phyloP scores from a whole-genome alignment of 371 early-diverging fungal genomes.

The Mucor mucedo region DNA sequence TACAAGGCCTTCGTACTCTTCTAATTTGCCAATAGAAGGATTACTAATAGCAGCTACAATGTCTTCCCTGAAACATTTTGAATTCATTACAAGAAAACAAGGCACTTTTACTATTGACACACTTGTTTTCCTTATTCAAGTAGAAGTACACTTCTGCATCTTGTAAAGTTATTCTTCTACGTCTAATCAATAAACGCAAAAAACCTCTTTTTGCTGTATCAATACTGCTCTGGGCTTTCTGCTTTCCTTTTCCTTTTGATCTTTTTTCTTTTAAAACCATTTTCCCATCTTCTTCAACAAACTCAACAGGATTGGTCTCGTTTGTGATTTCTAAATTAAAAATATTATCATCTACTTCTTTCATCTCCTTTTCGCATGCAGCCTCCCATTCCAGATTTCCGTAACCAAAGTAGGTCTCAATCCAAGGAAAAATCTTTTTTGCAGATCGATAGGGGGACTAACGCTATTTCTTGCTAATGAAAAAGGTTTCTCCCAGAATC shows the following conservation, averaged over 20 bases:
- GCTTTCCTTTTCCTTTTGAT: background rate
- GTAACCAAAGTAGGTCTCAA: background rate
- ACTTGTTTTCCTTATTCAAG: constrained; percentile 8
- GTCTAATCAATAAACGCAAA: constrained; percentile 5
- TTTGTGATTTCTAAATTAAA: background rate
- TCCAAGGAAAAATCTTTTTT: too few species aligned
- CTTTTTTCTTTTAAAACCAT: background rate
- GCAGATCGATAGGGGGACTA: too few species aligned
- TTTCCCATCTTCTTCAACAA: constrained; percentile 9
- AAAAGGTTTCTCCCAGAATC: constrained; percentile 9
- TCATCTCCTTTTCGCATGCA: constrained; percentile 6
- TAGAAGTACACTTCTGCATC: constrained; percentile 13
- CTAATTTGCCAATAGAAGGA: constrained; percentile 4
- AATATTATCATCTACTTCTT: constrained; percentile 1
- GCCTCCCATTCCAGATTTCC: constrained; percentile 4
- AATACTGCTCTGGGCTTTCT: background rate
- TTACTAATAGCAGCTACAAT: background rate
- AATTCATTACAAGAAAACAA: background rate
- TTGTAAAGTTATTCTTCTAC: constrained; percentile 14
- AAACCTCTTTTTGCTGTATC: constrained; percentile 7
- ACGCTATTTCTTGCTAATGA: constrained; percentile 5
- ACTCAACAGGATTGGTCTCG: background rate
- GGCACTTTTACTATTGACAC: background rate
- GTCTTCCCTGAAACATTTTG: constrained; percentile 4
- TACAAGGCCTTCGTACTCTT: constrained; percentile 14